A percentile compares a stretch with the other conserved stretches of the same genome.
phyloP scores from a whole-genome alignment of 2,329 filamentous ascomycete genomes.

The Trematosphaeria pertusa region DNA sequence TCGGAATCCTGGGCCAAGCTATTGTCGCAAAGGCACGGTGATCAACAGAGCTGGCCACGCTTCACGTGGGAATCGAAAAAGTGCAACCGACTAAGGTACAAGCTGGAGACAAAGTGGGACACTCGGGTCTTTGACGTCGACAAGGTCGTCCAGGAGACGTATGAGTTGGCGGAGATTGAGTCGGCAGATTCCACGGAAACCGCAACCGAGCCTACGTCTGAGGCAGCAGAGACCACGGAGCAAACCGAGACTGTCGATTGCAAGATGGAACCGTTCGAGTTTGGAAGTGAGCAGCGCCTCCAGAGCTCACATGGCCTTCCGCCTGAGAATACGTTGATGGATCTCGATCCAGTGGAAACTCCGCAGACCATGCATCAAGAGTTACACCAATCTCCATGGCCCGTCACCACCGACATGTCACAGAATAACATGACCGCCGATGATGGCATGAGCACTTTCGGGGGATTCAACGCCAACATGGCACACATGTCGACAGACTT shows the following conservation, averaged over 20 bases:
- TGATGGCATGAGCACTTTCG: constrained; percentile 36
- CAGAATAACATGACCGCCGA: constrained; percentile 36
- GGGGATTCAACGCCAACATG: constrained; percentile 38
- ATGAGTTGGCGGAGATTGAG: constrained; percentile 57
- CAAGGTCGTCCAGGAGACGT: constrained; percentile 65
- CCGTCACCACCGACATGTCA: constrained; percentile 42
- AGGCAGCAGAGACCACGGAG: constrained; percentile 33
- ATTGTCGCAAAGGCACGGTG: constrained; percentile 61
- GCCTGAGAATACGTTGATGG: constrained; percentile 44
- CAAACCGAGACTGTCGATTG: constrained; percentile 44
- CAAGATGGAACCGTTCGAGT: constrained; percentile 43
- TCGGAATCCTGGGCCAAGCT: constrained; percentile 68
- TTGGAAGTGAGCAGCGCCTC: constrained; percentile 32
- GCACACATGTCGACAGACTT: constrained; percentile 39
- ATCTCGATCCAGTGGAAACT: constrained; percentile 43
- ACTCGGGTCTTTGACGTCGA: constrained; percentile 61
- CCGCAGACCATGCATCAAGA: constrained; percentile 38
- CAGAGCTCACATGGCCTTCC: constrained; percentile 40
- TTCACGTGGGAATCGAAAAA: constrained; percentile 69
- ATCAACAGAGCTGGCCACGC: constrained; percentile 55
- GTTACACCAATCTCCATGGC: constrained; percentile 41
- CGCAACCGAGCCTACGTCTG: constrained; percentile 30
- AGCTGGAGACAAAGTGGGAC: constrained; percentile 69
- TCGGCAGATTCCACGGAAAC: constrained; percentile 34
- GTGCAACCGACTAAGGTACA: constrained; percentile 68